Conservation (phyloP, 1,284 basidiomycete species). For the Papiliotrema terrestris region DNA sequence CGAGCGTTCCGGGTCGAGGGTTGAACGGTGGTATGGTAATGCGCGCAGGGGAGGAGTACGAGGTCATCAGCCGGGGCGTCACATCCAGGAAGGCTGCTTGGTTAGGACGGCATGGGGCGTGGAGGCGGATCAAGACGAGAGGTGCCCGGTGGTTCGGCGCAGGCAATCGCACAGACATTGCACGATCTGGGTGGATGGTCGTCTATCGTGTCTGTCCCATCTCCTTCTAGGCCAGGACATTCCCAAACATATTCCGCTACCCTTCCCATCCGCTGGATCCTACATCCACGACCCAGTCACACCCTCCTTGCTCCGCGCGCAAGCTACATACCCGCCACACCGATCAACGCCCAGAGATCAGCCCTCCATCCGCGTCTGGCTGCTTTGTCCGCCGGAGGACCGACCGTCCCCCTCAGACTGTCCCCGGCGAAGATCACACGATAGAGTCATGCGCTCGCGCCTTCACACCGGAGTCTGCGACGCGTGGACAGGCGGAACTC, state of each 20-base stretch:
- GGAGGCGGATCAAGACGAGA: neutral
- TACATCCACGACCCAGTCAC: neutral
- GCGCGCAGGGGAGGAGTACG: neutral
- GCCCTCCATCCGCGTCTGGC: neutral
- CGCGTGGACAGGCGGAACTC: neutral
- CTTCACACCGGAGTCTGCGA: conserved; percentile 24
- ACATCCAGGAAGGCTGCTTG: neutral
- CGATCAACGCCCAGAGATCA: neutral
- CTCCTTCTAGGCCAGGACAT: neutral
- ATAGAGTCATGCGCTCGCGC: conserved; percentile 33
- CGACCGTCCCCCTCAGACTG: neutral
- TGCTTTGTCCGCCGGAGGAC: neutral
- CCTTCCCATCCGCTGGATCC: no score
- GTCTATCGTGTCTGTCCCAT: neutral
- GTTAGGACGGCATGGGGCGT: neutral
- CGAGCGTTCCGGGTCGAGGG: neutral
- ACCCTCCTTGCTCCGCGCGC: neutral
- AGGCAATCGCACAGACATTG: neutral
- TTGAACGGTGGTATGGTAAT: neutral
- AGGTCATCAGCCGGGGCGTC: neutral
- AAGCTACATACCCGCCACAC: neutral
- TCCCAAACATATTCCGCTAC: no score
- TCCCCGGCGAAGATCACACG: conserved; percentile 19
- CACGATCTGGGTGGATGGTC: neutral
- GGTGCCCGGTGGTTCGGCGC: no score